phyloP scores from a whole-genome alignment of 192 early-diverging fungal genomes.

The Haplosporangium gracile region DNA sequence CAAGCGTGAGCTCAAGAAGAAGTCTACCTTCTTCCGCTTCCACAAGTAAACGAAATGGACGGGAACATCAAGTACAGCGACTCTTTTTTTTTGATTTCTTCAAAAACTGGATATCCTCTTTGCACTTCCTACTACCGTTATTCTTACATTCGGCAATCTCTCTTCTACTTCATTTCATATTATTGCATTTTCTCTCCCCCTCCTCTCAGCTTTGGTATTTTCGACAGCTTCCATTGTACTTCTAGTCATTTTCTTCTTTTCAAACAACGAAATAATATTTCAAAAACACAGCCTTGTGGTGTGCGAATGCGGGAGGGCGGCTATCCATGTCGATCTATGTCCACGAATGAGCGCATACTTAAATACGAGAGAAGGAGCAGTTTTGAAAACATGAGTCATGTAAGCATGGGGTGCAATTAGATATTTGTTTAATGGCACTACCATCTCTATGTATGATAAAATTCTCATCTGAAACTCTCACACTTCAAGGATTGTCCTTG shows the following conservation, averaged over 20 bases:
- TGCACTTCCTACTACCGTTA: background rate
- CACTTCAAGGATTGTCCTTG: background rate
- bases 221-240: slow-evolving; percentile 10
- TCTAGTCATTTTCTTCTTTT: background rate
- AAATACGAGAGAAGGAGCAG: too few species aligned
- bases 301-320: background rate
- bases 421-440: background rate
- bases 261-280: background rate
- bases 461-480: background rate
- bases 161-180: background rate
- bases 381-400: background rate
- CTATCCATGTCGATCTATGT: background rate
- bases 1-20: slow-evolving; percentile 57
- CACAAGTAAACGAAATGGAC: slow-evolving; percentile 37
- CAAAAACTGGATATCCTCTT: background rate
- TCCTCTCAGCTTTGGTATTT: background rate
- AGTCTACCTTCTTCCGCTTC: slow-evolving; percentile 57
- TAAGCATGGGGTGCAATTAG: background rate
- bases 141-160: background rate
- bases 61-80: too few species aligned
- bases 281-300: background rate
- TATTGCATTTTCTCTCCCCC: background rate
- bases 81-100: too few species aligned
- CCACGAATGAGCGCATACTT: background rate
- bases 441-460: background rate